Evolutionary conservation across 768 basidiomycete species (phyloP).

Genomic region (Suillus cothurnatus): DNA sequence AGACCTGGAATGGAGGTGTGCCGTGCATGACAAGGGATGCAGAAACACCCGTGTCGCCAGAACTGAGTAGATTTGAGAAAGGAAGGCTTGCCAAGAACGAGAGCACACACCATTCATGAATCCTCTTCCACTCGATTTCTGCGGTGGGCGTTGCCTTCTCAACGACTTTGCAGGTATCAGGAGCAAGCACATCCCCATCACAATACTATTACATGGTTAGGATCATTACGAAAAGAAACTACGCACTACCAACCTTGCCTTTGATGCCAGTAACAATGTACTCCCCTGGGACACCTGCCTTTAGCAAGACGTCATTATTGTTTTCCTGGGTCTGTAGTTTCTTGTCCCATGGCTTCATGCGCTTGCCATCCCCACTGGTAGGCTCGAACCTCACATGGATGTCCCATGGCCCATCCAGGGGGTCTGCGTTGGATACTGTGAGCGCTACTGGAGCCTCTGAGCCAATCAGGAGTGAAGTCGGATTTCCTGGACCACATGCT

Average conservation of each 20-base stretch:
- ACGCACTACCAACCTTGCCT: slow-evolving; percentile 54
- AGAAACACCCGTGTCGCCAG: slow-evolving; percentile 89
- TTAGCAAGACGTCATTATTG: slow-evolving; percentile 47
- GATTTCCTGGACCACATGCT: slow-evolving; percentile 69
- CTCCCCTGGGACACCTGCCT: slow-evolving; percentile 67
- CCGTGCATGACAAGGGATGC: slow-evolving; percentile 87
- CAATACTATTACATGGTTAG: slow-evolving; percentile 55
- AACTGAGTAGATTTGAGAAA: slow-evolving; percentile 45
- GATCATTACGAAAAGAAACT: neutral
- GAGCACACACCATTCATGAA: slow-evolving; percentile 77
- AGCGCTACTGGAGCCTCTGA: slow-evolving; percentile 61
- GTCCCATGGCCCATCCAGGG: slow-evolving; percentile 70
- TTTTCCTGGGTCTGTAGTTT: slow-evolving; percentile 52
- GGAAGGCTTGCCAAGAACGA: slow-evolving; percentile 9
- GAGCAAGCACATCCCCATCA: slow-evolving; percentile 79
- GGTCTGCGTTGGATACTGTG: slow-evolving; percentile 53
- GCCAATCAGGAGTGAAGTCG: slow-evolving; percentile 72
- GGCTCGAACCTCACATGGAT: slow-evolving; percentile 67
- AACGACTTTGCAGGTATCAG: slow-evolving; percentile 76
- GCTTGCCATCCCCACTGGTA: slow-evolving; percentile 39
- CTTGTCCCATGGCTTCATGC: slow-evolving; percentile 64
- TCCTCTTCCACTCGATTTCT: slow-evolving; percentile 85
- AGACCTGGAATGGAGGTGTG: slow-evolving; percentile 84
- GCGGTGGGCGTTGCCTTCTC: slow-evolving; percentile 78
- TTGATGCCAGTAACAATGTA: slow-evolving; percentile 72